Conservation (phyloP, 352 stramenopile species). For the Phytopythium helicoides region DNA sequence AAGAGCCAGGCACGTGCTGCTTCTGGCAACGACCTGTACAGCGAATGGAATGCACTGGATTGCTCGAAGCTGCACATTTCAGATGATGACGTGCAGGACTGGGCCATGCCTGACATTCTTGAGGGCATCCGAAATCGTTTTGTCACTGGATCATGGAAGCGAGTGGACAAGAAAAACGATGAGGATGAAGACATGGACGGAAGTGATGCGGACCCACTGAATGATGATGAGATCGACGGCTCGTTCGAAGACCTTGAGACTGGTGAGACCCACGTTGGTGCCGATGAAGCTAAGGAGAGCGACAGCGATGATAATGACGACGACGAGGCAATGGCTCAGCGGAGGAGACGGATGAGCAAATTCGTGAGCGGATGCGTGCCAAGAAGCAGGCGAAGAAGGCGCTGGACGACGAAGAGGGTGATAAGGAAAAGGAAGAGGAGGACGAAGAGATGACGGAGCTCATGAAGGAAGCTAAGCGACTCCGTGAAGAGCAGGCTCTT, state of each 20-base stretch:
- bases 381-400: conserved; percentile 92
- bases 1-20: conserved; percentile 54
- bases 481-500: conserved; percentile 77
- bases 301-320: conserved; percentile 26
- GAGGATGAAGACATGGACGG: conserved; percentile 46
- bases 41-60: conserved; percentile 71
- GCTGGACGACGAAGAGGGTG: conserved; percentile 55
- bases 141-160: conserved; percentile 96
- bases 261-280: conserved; percentile 67
- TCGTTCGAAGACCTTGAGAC: conserved; percentile 99
- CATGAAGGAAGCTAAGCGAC: conserved; percentile 78
- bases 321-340: conserved; percentile 25
- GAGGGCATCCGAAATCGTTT: conserved; percentile 92
- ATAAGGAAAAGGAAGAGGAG: conserved; percentile 58
- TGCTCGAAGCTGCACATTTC: conserved; percentile 79
- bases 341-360: conserved; percentile 79
- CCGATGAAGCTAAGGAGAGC: conserved; percentile 18
- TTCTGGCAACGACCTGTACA: conserved; percentile 46
- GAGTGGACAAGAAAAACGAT: conserved; percentile 40
- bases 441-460: conserved; percentile 88
- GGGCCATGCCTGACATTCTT: conserved; percentile 68
- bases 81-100: conserved; percentile 69
- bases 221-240: conserved; percentile 91
- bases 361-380: conserved; percentile 81
- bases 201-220: conserved; percentile 46